Evolutionary conservation across 2,329 filamentous ascomycete species (phyloP), one percentile per base, ranked within the genome.

Genomic region (Drechmeria coniospora): DNA sequence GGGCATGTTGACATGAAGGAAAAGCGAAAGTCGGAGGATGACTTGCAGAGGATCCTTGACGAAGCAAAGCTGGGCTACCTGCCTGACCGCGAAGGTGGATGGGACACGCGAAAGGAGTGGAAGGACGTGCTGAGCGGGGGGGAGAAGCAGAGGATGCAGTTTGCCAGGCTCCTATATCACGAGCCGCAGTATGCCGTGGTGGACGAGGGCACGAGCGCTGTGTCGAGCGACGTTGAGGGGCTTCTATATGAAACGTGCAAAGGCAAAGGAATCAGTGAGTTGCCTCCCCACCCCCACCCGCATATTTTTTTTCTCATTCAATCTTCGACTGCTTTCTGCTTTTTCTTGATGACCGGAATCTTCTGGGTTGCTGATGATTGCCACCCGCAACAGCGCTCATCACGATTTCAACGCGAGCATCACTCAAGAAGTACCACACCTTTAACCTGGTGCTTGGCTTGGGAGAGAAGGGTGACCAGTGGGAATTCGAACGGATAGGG

Each of bases 81-180:
- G 1, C 81, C 83, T 2, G 74, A 86, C 26, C 74, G 90, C 11
- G 90, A 98, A 60, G 90, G 90, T 21, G 90, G 90, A 10, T 95
- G 84, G 84, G 83, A 98, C 47, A 90, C 83, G 4, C 71, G 83
- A 31, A 95, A 98, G 54, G 86, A 93, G 48, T 98, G 90, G 90
- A 94, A 95, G 56, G 87, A 95, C 41, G 83, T 98, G 4, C 64
- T 98, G n/a, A 87, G 79, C 38, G 90, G 90, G 21, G 90, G 90
- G 9, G 90, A 98, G 63, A 98, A 98, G 59, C 90, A 98, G 57
- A 67, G 90, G 14, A 82, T 98, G 69, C 83, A 74, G 0, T 83
- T 98, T 43, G 87, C 92, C 4, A 65, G 90, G 24, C 52, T 98
- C 27, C 60, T 95, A 22, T 98, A 98, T 46, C 90, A 98, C 46